Conservation (phyloP, 495 filamentous ascomycete species). For the Recurvomyces mirabilis region DNA sequence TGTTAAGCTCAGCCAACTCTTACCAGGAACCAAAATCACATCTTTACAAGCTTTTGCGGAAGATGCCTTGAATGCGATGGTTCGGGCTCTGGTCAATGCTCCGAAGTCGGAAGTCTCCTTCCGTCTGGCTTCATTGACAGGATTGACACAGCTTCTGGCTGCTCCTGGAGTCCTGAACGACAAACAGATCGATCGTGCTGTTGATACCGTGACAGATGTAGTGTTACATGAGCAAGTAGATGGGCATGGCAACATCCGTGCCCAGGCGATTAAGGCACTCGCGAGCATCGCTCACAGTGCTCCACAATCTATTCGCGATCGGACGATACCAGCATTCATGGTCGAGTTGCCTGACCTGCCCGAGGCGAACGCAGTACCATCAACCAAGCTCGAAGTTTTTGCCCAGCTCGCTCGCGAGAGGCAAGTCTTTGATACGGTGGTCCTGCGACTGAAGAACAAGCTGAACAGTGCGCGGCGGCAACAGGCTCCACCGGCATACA, state of each 20-base stretch:
- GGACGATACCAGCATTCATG: constrained; percentile 64
- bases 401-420: constrained; percentile 56
- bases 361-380: constrained; percentile 33
- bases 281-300: constrained; percentile 55
- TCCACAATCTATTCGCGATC: constrained; percentile 55
- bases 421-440: constrained; percentile 56
- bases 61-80: constrained; percentile 12
- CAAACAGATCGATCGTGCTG: constrained; percentile 50
- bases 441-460: constrained; percentile 56
- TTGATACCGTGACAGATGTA: constrained; percentile 56
- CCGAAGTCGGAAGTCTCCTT: constrained; percentile 57
- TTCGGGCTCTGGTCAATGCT: constrained; percentile 40
- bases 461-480: constrained; percentile 49
- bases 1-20: constrained; percentile 30
- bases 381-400: constrained; percentile 53
- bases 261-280: constrained; percentile 52
- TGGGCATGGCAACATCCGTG: constrained; percentile 47
- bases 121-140: constrained; percentile 48
- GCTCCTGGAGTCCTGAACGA: constrained; percentile 49
- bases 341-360: constrained; percentile 49
- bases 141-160: constrained; percentile 45
- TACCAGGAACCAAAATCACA: neutral
- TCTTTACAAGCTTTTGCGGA: constrained; percentile 2
- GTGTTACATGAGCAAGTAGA: constrained; percentile 48
- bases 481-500: constrained; percentile 40